Evolutionary conservation across 352 stramenopile genomes (phyloP), one percentile per base, ranked within the genome.

Genomic region (Nothophytophthora sp.): DNA sequence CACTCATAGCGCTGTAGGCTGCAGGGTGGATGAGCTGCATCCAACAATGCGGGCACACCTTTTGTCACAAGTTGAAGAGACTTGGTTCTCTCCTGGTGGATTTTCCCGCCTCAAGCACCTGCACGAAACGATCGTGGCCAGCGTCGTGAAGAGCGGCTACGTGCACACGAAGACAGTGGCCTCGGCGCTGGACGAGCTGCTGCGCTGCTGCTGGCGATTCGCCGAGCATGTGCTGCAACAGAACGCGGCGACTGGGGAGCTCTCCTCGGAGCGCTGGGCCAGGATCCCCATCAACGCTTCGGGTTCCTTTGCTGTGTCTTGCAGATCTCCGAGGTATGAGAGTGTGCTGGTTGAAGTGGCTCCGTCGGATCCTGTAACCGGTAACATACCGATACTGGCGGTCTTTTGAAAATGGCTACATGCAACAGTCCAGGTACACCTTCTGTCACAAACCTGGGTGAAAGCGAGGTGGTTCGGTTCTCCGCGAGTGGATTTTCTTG

Each of bases 91-190:
- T 1, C 69, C 78, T 16, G 20, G 57, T 0, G 77, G 91, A 45
- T 90, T 90, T 49, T 80, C 91, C 41, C 60, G 66, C 13, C 78
- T 82, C 23, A 88, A 91, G 57, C 70, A 72, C 2, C 36, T 86
- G 10, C 83, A 93, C 45, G 83, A 89, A 29, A 64, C 64, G 1
- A 89, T 90, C 30, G 75, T 93, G 7, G 83, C 80, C 0, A 58
- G 62, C 5, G 29, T 91, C n/a, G 71, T 86, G 23, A 81, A 80
- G 50, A 75, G 72, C 25, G 90, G 76, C 52, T 91, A 81, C 50
- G 57, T 93, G 40, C 70, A 91, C 65, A 81, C 76, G 15, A 76
- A 76, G 45, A 78, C 78, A 4, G 70, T 90, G 29, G 50, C 70
- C 5, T 65, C 64, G 2, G 78, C 83, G 5, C 49, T 93, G 3